These are phyloP conservation scores for Heliosperma pusillum DNA, from an alignment of 148 eudicot species.

Conservation along the genomic window DNA sequence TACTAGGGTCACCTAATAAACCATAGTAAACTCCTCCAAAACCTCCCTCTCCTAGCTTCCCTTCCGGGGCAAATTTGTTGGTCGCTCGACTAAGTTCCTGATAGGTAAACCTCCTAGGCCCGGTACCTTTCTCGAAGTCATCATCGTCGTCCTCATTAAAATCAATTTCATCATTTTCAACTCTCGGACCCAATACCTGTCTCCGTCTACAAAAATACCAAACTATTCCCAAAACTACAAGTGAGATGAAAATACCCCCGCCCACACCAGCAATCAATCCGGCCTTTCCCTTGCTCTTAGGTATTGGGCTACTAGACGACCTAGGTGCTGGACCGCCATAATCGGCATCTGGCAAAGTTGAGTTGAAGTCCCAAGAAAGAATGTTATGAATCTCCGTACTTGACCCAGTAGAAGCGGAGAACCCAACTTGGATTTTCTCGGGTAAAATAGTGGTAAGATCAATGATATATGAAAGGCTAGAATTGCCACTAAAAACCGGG, in stretches of 20 bases:
- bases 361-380: constrained; percentile 36
- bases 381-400: constrained; percentile 29
- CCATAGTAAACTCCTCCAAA: constrained; percentile 47
- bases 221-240: constrained; percentile 11
- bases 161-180: background rate
- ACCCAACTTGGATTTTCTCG: constrained; percentile 34
- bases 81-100: constrained; percentile 33
- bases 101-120: constrained; percentile 35
- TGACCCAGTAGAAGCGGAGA: constrained; percentile 38
- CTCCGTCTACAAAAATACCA: constrained; percentile 18
- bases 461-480: constrained; percentile 29
- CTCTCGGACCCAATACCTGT: background rate
- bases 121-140: constrained; percentile 28
- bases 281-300: background rate
- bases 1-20: constrained; percentile 2
- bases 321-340: background rate
- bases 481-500: constrained; percentile 25
- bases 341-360: constrained; percentile 15
- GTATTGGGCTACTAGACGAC: too few species aligned
- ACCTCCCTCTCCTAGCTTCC: constrained; percentile 48
- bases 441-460: constrained; percentile 37
- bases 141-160: constrained; percentile 11
- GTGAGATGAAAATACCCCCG: constrained; percentile 13
- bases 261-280: constrained; percentile 22
- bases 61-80: constrained; percentile 26